Conservation (phyloP, 2,329 filamentous ascomycete genomes). For the Botryotinia narcissicola region DNA sequence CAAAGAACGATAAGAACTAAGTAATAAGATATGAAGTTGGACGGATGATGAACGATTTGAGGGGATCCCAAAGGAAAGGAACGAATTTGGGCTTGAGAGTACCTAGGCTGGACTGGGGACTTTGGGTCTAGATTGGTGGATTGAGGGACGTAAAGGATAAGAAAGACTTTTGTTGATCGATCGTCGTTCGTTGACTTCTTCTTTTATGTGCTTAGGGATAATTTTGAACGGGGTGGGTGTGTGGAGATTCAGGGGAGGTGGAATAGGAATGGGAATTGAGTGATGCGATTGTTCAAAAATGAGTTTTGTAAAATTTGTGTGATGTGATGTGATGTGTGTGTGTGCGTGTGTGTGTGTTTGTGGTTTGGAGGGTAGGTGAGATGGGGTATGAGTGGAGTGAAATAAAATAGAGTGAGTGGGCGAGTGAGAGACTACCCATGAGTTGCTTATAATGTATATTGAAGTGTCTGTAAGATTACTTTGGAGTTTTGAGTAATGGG, state of each 20-base stretch:
- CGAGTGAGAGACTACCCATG: not conserved
- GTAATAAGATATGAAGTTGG: constrained; percentile 3
- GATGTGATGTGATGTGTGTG: not conserved
- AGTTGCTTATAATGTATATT: not conserved
- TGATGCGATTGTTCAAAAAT: not conserved
- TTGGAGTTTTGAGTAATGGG: not conserved
- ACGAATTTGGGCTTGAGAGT: not conserved
- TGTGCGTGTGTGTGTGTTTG: not conserved
- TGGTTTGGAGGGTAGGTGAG: not conserved
- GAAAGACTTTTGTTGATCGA: not conserved
- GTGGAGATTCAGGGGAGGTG: constrained; percentile 25
- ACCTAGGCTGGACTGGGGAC: not conserved
- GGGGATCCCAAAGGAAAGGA: not conserved
- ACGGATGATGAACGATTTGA: constrained; percentile 6
- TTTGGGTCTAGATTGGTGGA: constrained; percentile 25
- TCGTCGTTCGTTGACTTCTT: not conserved
- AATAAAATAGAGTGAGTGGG: not conserved
- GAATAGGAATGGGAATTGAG: not conserved
- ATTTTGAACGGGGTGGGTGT: constrained; percentile 22
- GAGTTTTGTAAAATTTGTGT: not conserved
- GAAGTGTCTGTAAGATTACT: not conserved
- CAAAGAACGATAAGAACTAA: constrained; percentile 29
- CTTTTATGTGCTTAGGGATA: not conserved
- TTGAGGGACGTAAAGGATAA: constrained; percentile 26
- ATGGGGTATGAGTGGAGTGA: not conserved